Conservation (phyloP, 345 rosid genomes). For the Nephelium lappaceum region DNA sequence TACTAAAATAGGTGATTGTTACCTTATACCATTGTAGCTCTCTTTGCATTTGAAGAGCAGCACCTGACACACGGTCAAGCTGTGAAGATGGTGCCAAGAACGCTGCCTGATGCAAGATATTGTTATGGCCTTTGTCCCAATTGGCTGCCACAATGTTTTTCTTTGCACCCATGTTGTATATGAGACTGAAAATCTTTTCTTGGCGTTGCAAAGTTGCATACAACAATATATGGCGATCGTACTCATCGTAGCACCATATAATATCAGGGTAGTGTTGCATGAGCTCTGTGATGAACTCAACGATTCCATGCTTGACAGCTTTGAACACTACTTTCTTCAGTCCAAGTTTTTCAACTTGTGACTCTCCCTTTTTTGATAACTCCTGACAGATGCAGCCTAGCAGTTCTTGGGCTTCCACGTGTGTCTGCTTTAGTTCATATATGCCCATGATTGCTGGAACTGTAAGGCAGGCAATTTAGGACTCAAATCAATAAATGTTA, state of each 20-base stretch:
- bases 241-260: slow-evolving; percentile 53
- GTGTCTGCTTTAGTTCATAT: slow-evolving; percentile 57
- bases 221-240: slow-evolving; percentile 48
- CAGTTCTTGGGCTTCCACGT: slow-evolving; percentile 53
- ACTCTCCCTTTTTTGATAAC: slow-evolving; percentile 37
- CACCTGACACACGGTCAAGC: slow-evolving; percentile 66
- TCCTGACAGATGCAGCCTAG: slow-evolving; percentile 51
- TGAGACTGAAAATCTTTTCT: slow-evolving; percentile 72
- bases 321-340: slow-evolving; percentile 48
- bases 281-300: slow-evolving; percentile 59
- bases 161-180: slow-evolving; percentile 67
- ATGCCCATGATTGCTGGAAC: slow-evolving; percentile 48
- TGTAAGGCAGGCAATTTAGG: slow-evolving; percentile 14
- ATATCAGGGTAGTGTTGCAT: slow-evolving; percentile 56
- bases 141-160: slow-evolving; percentile 37
- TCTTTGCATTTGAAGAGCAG: slow-evolving; percentile 83
- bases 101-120: slow-evolving; percentile 76
- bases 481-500: neutral
- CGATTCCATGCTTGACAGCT: slow-evolving; percentile 62
- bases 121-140: slow-evolving; percentile 41
- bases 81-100: slow-evolving; percentile 54
- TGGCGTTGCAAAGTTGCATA: slow-evolving; percentile 64
- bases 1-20: neutral
- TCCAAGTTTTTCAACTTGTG: slow-evolving; percentile 36
- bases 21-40: slow-evolving; percentile 88